phyloP scores from a whole-genome alignment of 2,329 filamentous ascomycete genomes.

The Pleomassaria siparia region DNA sequence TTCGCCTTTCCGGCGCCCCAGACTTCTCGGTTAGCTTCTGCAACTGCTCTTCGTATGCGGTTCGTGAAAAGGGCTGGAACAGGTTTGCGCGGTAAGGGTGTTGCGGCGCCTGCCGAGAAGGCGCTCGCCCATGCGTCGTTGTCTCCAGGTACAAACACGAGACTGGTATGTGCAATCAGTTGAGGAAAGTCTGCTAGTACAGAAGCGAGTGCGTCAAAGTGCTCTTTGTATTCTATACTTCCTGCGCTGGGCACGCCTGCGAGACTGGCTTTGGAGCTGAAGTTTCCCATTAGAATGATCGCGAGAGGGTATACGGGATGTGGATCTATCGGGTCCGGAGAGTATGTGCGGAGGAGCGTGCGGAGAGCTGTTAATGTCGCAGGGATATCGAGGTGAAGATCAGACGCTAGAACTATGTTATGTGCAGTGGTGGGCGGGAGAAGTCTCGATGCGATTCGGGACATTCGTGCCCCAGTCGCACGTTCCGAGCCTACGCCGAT shows the following conservation, averaged over 20 bases:
- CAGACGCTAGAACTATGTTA: conserved; percentile 75
- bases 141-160: conserved; percentile 92
- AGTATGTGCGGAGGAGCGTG: conserved; percentile 76
- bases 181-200: conserved; percentile 80
- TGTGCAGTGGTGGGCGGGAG: conserved; percentile 48
- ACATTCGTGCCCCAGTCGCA: conserved; percentile 80
- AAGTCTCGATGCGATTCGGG: conserved; percentile 71
- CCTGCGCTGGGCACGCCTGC: conserved; percentile 69
- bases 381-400: conserved; percentile 83
- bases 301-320: conserved; percentile 68
- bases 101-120: conserved; percentile 74
- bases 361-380: conserved; percentile 78
- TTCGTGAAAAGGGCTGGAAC: conserved; percentile 91
- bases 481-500: conserved; percentile 88
- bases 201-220: conserved; percentile 84
- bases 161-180: conserved; percentile 76
- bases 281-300: conserved; percentile 86
- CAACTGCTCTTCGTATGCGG: conserved; percentile 78
- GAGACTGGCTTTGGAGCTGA: conserved; percentile 62
- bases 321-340: conserved; percentile 55
- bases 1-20: conserved; percentile 47
- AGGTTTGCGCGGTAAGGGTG: conserved; percentile 67
- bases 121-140: conserved; percentile 96
- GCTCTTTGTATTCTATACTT: conserved; percentile 95
- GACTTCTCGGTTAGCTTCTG: conserved; percentile 71